Conservation (phyloP, 164 flowering plant species). For the Vitis rupestris region DNA sequence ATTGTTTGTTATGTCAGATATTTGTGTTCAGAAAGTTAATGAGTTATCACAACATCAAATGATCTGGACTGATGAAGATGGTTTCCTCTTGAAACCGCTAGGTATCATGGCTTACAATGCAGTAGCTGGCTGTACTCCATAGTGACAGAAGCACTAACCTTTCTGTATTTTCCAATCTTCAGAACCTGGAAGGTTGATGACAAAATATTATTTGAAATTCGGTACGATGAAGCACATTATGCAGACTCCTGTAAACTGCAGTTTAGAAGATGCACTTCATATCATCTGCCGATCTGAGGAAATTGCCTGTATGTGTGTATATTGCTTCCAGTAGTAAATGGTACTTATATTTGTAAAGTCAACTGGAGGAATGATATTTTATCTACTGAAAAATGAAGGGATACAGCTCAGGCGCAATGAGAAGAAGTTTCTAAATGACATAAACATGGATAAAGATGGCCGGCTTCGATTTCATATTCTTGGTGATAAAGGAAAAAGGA, state of each 20-base stretch:
- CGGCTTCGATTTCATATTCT: slow-evolving; percentile 85
- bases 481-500: slow-evolving; percentile 76
- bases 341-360: slow-evolving; percentile 4
- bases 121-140: too few relatives aligned
- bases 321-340: not conserved
- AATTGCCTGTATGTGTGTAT: slow-evolving; percentile 64
- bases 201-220: slow-evolving; percentile 92
- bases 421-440: slow-evolving; percentile 89
- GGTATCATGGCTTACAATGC: slow-evolving; percentile 37
- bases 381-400: slow-evolving; percentile 67
- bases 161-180: slow-evolving; percentile 17
- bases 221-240: slow-evolving; percentile 89
- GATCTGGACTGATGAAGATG: slow-evolving; percentile 96
- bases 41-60: slow-evolving; percentile 75
- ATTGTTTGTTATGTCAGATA: slow-evolving; percentile 41
- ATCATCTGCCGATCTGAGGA: slow-evolving; percentile 80
- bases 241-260: slow-evolving; percentile 66
- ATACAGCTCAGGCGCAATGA: slow-evolving; percentile 97
- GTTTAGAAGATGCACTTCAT: slow-evolving; percentile 80
- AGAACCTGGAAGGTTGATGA: slow-evolving; percentile 98
- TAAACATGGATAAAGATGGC: slow-evolving; percentile 77
- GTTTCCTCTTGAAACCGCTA: slow-evolving; percentile 87
- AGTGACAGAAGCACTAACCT: not conserved
- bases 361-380: slow-evolving; percentile 18
- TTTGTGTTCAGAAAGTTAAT: slow-evolving; percentile 81